These are phyloP conservation scores for Mycogone perniciosa DNA, from an alignment of 2,329 filamentous ascomycete species.

Conservation along the genomic window DNA sequence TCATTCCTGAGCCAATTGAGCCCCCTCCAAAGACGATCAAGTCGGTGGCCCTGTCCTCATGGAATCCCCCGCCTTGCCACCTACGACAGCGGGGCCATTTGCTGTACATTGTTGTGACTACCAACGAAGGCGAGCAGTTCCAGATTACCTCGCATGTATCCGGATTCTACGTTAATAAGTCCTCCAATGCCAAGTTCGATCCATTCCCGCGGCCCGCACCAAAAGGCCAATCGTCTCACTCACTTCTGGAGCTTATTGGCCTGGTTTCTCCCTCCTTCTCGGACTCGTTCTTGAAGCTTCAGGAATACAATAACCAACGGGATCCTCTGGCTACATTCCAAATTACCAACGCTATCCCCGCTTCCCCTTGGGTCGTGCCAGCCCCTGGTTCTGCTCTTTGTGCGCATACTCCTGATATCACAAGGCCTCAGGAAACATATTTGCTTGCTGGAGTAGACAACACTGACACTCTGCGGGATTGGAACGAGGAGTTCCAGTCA, in stretches of 20 bases:
- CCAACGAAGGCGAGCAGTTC: conserved; percentile 89
- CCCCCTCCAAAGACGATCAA: conserved; percentile 85
- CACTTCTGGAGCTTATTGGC: conserved; percentile 71
- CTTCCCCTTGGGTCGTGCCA: conserved; percentile 86
- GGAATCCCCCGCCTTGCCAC: conserved; percentile 93
- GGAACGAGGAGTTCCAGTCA: conserved; percentile 99
- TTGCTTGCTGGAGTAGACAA: conserved; percentile 87
- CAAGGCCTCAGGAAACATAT: conserved; percentile 87
- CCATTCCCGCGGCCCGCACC: conserved; percentile 73
- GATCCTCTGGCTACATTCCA: conserved; percentile 91
- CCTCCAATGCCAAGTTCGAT: conserved; percentile 90
- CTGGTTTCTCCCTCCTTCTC: conserved; percentile 79
- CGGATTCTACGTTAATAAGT: conserved; percentile 96
- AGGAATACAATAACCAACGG: conserved; percentile 76
- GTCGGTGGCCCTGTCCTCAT: conserved; percentile 77
- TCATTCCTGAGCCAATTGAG: conserved; percentile 62
- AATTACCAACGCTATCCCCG: conserved; percentile 88
- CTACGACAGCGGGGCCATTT: conserved; percentile 87
- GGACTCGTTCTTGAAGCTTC: conserved; percentile 66
- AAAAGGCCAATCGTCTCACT: conserved; percentile 76
- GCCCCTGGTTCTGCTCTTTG: conserved; percentile 56
- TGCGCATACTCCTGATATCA: conserved; percentile 74
- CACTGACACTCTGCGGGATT: conserved; percentile 88
- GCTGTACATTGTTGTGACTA: conserved; percentile 81
- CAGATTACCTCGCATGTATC: conserved; percentile 91